Evolutionary conservation across 768 basidiomycete species (phyloP), one percentile per base, ranked within the genome.

Genomic region (Kwoniella heveanensis): DNA sequence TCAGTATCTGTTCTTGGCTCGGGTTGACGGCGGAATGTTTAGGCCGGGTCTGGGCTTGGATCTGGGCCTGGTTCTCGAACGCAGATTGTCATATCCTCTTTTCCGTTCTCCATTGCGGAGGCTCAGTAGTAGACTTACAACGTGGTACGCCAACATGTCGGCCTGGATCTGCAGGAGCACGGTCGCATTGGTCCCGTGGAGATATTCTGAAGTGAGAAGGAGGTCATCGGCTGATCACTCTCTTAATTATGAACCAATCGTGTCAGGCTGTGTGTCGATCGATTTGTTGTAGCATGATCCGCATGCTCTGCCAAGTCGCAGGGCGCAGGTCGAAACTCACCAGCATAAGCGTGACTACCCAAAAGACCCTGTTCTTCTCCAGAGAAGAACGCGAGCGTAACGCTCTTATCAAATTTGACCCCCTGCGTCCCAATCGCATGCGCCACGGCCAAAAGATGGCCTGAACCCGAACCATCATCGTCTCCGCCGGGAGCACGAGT

Each of bases 311-410:
- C n/a, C n/a, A n/a, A n/a, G n/a, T n/a, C n/a, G n/a, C n/a, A n/a
- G n/a, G n/a, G n/a, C n/a, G n/a, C n/a, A n/a, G n/a, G n/a, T n/a
- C n/a, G n/a, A n/a, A 0, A 83, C 89, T 76, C 75, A 91, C 91
- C 82, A 15, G 92, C 88, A 77, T 93, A 94, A 7, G 87, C 86
- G 66, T 80, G 85, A 22, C 88, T 90, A 27, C 93, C 93, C 15
- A 86, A 77, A 17, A 93, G 80, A 3, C 93, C 93, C 74, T 96
- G 93, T 71, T 96, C 93, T 76, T 96, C 93, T 5, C 92, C 93
- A 1, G 91, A 89, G 70, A 95, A 95, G 53, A 88, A 86, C 44
- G 86, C 87, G 9, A 96, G 83, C 69, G 91, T 88, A 19, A 95
- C 89, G 69, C 88, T 88, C 74, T 85, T 85, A 51, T 85, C 83